Conservation (phyloP, 495 filamentous ascomycete genomes). For the Penicillium dipodomyicola region DNA sequence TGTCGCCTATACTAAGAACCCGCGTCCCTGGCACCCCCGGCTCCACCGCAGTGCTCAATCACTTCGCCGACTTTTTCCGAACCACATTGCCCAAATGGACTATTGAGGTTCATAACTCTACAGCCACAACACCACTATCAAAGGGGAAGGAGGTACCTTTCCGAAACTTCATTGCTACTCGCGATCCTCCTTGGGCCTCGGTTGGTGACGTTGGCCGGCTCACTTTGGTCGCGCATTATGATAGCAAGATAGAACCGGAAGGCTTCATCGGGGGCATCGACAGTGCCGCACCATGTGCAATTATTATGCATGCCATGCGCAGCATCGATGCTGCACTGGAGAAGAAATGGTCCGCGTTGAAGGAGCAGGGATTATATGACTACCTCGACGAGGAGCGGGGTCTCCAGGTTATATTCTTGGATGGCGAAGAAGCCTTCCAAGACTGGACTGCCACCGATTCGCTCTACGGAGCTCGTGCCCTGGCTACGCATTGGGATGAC, state of each 20-base stretch:
- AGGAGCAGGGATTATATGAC: conserved; percentile 50
- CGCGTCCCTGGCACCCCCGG: conserved; percentile 85
- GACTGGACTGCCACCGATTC: conserved; percentile 77
- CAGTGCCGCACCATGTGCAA: conserved; percentile 88
- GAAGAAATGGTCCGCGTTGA: conserved; percentile 74
- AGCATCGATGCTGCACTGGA: conserved; percentile 76
- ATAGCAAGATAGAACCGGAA: conserved; percentile 74
- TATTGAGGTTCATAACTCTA: conserved; percentile 82
- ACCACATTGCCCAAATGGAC: conserved; percentile 73
- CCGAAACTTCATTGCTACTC: conserved; percentile 78
- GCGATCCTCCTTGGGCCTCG: conserved; percentile 80
- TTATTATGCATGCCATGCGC: conserved; percentile 81
- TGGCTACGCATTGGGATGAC: conserved; percentile 73
- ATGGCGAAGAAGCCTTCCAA: conserved; percentile 91
- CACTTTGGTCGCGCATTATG: conserved; percentile 92
- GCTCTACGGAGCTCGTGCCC: conserved; percentile 78
- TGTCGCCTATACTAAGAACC: conserved; percentile 87
- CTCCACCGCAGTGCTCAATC: conserved; percentile 68
- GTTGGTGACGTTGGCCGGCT: conserved; percentile 73
- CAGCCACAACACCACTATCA: conserved; percentile 71
- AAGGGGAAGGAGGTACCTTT: conserved; percentile 72
- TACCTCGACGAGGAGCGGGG: conserved; percentile 69
- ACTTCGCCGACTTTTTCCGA: conserved; percentile 79
- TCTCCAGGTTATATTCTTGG: conserved; percentile 84
- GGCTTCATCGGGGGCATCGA: conserved; percentile 95